phyloP scores from a whole-genome alignment of 1,284 basidiomycete species.

The Leccinum fuscescens region DNA sequence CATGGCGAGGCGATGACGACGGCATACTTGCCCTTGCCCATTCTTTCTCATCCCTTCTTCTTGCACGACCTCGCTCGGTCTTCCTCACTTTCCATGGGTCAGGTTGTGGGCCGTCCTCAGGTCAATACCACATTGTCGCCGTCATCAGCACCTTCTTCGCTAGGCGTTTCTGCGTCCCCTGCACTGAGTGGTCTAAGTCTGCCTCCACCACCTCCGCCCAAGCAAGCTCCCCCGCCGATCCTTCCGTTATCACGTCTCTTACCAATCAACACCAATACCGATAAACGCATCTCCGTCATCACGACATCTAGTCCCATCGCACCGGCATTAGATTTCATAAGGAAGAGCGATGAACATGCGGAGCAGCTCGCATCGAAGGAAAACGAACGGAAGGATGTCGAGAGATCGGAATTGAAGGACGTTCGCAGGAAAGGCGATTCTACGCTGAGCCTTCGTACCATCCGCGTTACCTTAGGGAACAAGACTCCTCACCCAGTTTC shows the following conservation, averaged over 20 bases:
- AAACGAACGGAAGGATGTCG: conserved; percentile 32
- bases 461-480: conserved; percentile 52
- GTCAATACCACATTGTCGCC: conserved; percentile 28
- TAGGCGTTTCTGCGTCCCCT: conserved; percentile 28
- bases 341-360: conserved; percentile 29
- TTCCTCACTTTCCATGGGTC: conserved; percentile 40
- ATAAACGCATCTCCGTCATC: conserved; percentile 31
- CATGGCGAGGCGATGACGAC: too few species aligned
- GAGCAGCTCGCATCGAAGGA: conserved; percentile 25
- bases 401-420: conserved; percentile 59
- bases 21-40: too few species aligned
- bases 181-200: conserved; percentile 26
- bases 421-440: conserved; percentile 73
- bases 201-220: conserved; percentile 36
- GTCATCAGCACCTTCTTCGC: conserved; percentile 30
- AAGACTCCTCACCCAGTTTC: conserved; percentile 68
- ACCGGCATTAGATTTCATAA: conserved; percentile 36
- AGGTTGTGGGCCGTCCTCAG: conserved; percentile 37
- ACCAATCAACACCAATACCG: conserved; percentile 29
- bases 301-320: conserved; percentile 34
- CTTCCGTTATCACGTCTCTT: conserved; percentile 15
- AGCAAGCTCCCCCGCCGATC: conserved; percentile 23
- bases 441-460: conserved; percentile 68
- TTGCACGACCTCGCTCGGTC: conserved; percentile 1
- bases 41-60: too few species aligned